These are phyloP conservation scores for Aegilops bicornis DNA, from an alignment of 176 grass and related monocot genomes.

Conservation along the genomic window DNA sequence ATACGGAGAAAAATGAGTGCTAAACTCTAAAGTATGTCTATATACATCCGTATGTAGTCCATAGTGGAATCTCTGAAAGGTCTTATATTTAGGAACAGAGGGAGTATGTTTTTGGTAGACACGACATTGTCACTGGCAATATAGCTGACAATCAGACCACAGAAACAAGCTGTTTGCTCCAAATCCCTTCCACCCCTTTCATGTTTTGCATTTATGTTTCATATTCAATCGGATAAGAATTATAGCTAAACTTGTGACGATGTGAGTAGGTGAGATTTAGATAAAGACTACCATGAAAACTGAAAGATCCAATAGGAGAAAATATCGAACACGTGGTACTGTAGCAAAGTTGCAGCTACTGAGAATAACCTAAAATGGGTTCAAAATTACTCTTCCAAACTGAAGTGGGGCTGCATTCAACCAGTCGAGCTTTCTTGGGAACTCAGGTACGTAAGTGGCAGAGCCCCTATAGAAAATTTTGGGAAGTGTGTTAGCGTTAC, in stretches of 20 bases:
- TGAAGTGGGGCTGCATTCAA: slow-evolving; percentile 92
- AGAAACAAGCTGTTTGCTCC: not conserved
- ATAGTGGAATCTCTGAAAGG: no score
- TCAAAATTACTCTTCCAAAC: slow-evolving; percentile 85
- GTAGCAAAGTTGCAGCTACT: slow-evolving; percentile 26
- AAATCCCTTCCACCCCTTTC: not conserved
- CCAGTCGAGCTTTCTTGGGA: slow-evolving; percentile 94
- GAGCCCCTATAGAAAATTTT: slow-evolving; percentile 60
- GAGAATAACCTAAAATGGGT: slow-evolving; percentile 58
- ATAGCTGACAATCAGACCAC: not conserved
- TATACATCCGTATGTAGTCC: no score
- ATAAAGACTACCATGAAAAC: not conserved
- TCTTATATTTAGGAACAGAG: no score
- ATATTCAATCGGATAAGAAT: not conserved
- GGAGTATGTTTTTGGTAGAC: not conserved
- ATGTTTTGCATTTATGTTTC: slow-evolving; percentile 1
- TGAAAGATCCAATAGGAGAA: slow-evolving; percentile 12
- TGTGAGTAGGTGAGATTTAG: not conserved
- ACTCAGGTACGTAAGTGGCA: slow-evolving; percentile 74
- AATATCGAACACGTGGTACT: not conserved
- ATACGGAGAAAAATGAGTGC: no score
- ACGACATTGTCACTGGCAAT: not conserved
- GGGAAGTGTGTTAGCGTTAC: slow-evolving; percentile 22
- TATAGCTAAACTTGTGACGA: not conserved
- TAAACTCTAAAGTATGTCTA: no score